These are phyloP conservation scores for Flaveria linearis DNA, from an alignment of 129 eudicot species.

Conservation along the genomic window DNA sequence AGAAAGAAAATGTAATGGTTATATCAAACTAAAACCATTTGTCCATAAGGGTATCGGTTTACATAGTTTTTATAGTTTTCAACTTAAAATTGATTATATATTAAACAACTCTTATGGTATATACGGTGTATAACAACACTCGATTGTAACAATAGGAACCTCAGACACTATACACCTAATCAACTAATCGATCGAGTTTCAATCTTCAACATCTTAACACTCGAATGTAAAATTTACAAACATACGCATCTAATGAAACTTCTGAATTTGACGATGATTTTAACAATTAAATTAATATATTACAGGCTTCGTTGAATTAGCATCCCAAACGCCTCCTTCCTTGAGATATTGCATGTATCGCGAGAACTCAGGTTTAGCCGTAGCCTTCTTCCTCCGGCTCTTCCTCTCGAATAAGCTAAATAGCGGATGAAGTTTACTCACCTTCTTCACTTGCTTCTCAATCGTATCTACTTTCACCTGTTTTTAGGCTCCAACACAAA, in stretches of 20 bases:
- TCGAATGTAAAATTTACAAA: neutral
- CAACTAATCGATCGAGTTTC: no score
- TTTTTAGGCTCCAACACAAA: conserved; percentile 11
- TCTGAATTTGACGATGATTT: neutral
- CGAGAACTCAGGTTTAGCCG: conserved; percentile 76
- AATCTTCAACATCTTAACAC: no score
- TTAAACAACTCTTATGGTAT: no score
- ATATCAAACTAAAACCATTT: no score
- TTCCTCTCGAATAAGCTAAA: conserved; percentile 52
- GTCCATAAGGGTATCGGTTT: no score
- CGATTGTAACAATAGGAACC: no score
- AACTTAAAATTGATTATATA: no score
- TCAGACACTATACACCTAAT: no score
- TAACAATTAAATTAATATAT: conserved; percentile 37
- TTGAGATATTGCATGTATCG: conserved; percentile 68
- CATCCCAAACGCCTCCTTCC: conserved; percentile 68
- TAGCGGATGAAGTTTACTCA: conserved; percentile 56
- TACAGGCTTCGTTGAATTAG: conserved; percentile 41
- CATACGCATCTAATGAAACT: neutral
- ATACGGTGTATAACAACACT: no score
- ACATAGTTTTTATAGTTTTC: no score
- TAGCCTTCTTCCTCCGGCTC: conserved; percentile 53
- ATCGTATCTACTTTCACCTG: conserved; percentile 16
- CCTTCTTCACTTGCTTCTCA: conserved; percentile 57
- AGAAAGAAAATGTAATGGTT: no score